These are phyloP conservation scores for Pseudogymnoascus sp. DNA, from an alignment of 2,329 filamentous ascomycete species.

Conservation along the genomic window DNA sequence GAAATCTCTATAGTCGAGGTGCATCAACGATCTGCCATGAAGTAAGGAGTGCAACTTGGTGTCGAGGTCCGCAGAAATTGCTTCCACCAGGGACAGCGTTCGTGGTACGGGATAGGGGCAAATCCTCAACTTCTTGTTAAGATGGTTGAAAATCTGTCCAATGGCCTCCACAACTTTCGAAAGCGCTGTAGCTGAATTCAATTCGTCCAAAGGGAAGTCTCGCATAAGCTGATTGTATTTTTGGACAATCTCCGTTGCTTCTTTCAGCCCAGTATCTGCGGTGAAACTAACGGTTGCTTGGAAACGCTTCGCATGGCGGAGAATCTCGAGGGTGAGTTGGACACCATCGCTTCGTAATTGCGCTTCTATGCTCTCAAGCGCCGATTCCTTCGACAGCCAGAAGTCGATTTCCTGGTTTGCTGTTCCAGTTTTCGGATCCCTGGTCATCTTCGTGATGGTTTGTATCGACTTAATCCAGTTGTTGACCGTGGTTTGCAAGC, in stretches of 20 bases:
- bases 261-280: slow-evolving; percentile 90
- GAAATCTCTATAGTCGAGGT: slow-evolving; percentile 88
- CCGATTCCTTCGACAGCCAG: slow-evolving; percentile 95
- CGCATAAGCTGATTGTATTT: slow-evolving; percentile 99
- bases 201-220: slow-evolving; percentile 83
- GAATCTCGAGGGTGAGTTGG: slow-evolving; percentile 80
- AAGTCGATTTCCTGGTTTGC: slow-evolving; percentile 98
- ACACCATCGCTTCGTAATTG: slow-evolving; percentile 88
- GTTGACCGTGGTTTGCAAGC: slow-evolving; percentile 86
- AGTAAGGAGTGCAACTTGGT: slow-evolving; percentile 77
- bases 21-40: slow-evolving; percentile 79
- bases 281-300: slow-evolving; percentile 96
- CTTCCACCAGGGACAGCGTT: slow-evolving; percentile 88
- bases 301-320: slow-evolving; percentile 96
- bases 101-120: slow-evolving; percentile 91
- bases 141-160: slow-evolving; percentile 79
- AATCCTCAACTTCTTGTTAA: slow-evolving; percentile 96
- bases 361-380: slow-evolving; percentile 81
- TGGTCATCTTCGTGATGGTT: slow-evolving; percentile 86
- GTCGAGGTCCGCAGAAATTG: slow-evolving; percentile 90
- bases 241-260: slow-evolving; percentile 90
- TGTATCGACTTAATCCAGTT: slow-evolving; percentile 99
- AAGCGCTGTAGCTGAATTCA: slow-evolving; percentile 84
- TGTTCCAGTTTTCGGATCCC: slow-evolving; percentile 67
- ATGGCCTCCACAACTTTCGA: slow-evolving; percentile 84